Conservation (phyloP, 306 rosid genomes). For the Begonia fuchsioides region DNA sequence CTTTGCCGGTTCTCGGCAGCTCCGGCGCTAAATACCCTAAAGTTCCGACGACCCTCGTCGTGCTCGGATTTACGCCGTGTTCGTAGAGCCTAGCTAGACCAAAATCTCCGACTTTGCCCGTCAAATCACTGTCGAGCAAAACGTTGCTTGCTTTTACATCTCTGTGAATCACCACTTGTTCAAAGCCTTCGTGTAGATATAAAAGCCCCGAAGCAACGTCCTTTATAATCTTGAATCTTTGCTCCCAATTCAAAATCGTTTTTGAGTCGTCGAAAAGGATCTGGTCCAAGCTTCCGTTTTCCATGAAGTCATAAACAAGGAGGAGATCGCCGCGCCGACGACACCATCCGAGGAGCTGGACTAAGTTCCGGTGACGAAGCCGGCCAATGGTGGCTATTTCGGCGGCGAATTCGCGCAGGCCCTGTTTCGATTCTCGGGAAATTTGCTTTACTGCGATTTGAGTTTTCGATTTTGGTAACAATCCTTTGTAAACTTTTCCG, state of each 20-base stretch:
- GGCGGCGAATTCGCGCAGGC: conserved; percentile 10
- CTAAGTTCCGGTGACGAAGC: too few species aligned
- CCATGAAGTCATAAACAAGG: too few species aligned
- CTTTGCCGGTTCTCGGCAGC: conserved; percentile 39
- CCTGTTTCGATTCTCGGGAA: conserved; percentile 9
- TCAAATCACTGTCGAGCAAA: conserved; percentile 16
- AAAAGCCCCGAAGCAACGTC: conserved; percentile 7
- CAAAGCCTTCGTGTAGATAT: conserved; percentile 10
- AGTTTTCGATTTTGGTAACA: conserved; percentile 4
- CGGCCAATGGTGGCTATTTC: too few species aligned
- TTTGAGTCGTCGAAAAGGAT: too few species aligned
- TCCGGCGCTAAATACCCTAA: conserved; percentile 52
- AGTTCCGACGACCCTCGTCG: too few species aligned
- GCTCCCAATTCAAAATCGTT: too few species aligned
- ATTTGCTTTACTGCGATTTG: conserved; percentile 11
- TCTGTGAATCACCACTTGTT: too few species aligned
- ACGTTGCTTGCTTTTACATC: conserved; percentile 25
- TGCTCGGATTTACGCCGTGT: too few species aligned
- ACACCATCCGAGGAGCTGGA: too few species aligned
- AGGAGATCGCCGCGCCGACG: too few species aligned
- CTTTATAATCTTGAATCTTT: not conserved
- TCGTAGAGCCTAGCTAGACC: conserved; percentile 45
- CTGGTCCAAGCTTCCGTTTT: too few species aligned
- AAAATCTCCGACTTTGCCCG: conserved; percentile 40
- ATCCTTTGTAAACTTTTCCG: conserved; percentile 13